Conservation (phyloP, 2,329 filamentous ascomycete species). For the Pseudogymnoascus sp. region DNA sequence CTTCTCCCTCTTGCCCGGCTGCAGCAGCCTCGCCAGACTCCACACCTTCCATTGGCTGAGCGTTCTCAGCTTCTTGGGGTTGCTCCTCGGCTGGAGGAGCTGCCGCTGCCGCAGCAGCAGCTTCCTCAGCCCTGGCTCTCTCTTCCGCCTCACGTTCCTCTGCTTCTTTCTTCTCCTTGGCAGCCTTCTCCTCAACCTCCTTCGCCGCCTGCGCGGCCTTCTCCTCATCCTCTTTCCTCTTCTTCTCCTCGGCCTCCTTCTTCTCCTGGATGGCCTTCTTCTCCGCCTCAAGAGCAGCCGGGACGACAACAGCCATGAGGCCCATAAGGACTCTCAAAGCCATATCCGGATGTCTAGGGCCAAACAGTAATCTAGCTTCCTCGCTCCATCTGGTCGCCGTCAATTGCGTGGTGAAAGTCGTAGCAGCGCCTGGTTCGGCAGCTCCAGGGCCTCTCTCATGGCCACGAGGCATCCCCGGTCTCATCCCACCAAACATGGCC, state of each 20-base stretch:
- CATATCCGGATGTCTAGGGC: conserved; percentile 57
- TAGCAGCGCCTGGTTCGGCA: conserved; percentile 25
- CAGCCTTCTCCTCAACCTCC: conserved; percentile 59
- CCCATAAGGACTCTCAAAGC: conserved; percentile 57
- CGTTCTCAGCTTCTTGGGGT: conserved; percentile 18
- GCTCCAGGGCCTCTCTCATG: conserved; percentile 19
- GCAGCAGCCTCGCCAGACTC: conserved; percentile 30
- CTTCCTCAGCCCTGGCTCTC: conserved; percentile 51
- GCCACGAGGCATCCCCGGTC: conserved; percentile 21
- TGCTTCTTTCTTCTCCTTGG: conserved; percentile 59
- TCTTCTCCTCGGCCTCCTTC: conserved; percentile 50
- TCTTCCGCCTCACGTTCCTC: conserved; percentile 67
- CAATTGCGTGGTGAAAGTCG: conserved; percentile 55
- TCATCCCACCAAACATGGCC: conserved; percentile 27
- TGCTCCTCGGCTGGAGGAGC: conserved; percentile 37
- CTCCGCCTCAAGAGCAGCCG: conserved; percentile 74
- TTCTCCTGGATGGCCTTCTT: conserved; percentile 55
- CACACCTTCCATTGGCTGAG: conserved; percentile 66
- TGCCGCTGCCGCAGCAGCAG: conserved; percentile 40
- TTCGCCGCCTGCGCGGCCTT: conserved; percentile 59
- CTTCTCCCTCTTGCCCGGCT: conserved; percentile 25
- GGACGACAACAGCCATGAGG: conserved; percentile 66
- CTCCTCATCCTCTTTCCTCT: conserved; percentile 56
- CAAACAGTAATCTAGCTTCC: conserved; percentile 81
- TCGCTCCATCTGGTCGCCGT: conserved; percentile 80